These are phyloP conservation scores for Colletotrichum echinochloae DNA, from an alignment of 2,329 filamentous ascomycete genomes.

Conservation along the genomic window DNA sequence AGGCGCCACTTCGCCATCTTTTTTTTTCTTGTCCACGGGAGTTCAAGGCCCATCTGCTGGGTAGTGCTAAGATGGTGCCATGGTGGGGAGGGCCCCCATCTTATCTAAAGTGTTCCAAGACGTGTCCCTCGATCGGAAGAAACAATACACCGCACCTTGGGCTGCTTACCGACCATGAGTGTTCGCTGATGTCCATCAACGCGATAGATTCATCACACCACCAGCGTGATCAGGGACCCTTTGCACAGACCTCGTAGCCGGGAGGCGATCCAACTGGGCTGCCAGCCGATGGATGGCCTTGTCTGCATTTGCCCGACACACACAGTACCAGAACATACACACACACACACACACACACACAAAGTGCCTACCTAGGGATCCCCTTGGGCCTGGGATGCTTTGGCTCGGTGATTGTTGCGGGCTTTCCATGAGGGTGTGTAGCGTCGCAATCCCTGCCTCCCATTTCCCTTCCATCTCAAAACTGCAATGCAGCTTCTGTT, in stretches of 20 bases:
- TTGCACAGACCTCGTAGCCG: slow-evolving; percentile 26
- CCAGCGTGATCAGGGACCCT: not conserved
- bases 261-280: slow-evolving; percentile 21
- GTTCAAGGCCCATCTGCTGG: slow-evolving; percentile 21
- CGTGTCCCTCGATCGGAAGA: not conserved
- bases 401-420: slow-evolving; percentile 28
- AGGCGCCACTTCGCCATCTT: slow-evolving; percentile 20
- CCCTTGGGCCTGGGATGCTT: slow-evolving; percentile 3
- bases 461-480: slow-evolving; percentile 23
- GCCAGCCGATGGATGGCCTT: slow-evolving; percentile 20
- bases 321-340: not conserved
- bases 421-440: slow-evolving; percentile 17
- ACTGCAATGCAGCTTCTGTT: slow-evolving; percentile 25
- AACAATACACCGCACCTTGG: not conserved
- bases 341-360: not conserved
- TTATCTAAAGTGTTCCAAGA: slow-evolving; percentile 17
- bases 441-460: slow-evolving; percentile 20
- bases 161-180: not conserved
- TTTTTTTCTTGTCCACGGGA: slow-evolving; percentile 1
- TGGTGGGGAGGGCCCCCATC: not conserved
- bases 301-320: not conserved
- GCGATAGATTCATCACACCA: not conserved
- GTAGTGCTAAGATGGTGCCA: slow-evolving; percentile 21
- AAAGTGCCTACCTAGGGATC: no score
- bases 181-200: not conserved